Percentiles rank a stretch among this genome's conserved stretches.
Evolutionary conservation across 495 filamentous ascomycete species (phyloP).

Genomic region (Penicillium flavigenum): DNA sequence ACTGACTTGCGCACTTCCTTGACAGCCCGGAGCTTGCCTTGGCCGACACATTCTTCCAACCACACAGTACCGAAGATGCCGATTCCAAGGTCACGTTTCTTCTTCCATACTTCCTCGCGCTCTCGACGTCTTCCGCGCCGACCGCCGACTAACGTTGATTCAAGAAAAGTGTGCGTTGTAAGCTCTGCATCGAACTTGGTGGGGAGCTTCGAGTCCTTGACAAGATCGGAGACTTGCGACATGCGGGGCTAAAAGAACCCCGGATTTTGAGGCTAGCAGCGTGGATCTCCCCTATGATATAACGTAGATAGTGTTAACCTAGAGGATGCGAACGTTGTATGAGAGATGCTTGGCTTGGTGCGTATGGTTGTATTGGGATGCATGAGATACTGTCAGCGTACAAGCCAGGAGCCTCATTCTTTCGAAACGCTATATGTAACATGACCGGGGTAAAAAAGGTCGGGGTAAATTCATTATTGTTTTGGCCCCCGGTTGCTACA

Average conservation of each 20-base stretch:
- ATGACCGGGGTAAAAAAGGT: neutral
- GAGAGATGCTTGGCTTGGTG: neutral
- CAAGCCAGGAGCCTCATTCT: neutral
- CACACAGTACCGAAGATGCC: slow-evolving; percentile 18
- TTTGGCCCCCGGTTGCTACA: neutral
- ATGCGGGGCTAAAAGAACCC: slow-evolving; percentile 9
- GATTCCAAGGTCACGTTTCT: slow-evolving; percentile 7
- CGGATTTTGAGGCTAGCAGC: neutral
- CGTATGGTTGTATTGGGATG: neutral
- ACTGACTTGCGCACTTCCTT: slow-evolving; percentile 12
- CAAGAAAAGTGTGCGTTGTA: slow-evolving; percentile 22
- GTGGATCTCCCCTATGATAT: neutral
- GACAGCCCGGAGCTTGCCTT: slow-evolving; percentile 15
- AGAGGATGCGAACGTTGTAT: neutral
- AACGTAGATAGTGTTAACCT: neutral
- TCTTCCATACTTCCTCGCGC: neutral
- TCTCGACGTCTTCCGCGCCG: neutral
- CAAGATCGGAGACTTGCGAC: slow-evolving; percentile 22
- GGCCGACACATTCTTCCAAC: slow-evolving; percentile 11
- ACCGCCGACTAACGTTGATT: slow-evolving; percentile 4
- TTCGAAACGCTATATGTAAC: neutral
- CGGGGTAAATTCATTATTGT: slow-evolving; percentile 10
- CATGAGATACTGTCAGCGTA: neutral
- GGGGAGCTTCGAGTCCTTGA: slow-evolving; percentile 19
- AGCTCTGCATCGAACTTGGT: slow-evolving; percentile 16